Conservation (phyloP, 352 stramenopile genomes). For the Pythium phragmitis region DNA sequence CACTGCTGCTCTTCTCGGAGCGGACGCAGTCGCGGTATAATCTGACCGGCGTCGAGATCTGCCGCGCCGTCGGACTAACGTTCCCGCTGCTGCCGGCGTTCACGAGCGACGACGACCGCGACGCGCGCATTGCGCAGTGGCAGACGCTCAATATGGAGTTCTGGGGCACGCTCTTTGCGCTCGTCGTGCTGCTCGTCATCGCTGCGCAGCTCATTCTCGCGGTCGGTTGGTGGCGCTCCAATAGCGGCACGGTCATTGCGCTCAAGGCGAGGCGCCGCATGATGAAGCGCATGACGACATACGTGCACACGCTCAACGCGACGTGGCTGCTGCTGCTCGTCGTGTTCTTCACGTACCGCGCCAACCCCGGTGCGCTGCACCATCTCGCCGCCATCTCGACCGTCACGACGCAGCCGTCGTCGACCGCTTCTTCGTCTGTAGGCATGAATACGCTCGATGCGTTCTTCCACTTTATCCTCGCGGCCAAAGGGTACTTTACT, state of each 20-base stretch:
- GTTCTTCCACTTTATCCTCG: conserved; percentile 59
- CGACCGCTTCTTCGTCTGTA: background rate
- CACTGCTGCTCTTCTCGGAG: conserved; percentile 43
- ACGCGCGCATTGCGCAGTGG: conserved; percentile 45
- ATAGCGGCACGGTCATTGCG: conserved; percentile 70
- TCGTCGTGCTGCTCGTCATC: conserved; percentile 62
- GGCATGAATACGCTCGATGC: conserved; percentile 41
- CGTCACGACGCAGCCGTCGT: background rate
- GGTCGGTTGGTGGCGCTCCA: conserved; percentile 74
- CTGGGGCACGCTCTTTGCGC: conserved; percentile 53
- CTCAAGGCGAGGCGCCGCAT: conserved; percentile 63
- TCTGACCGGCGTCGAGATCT: conserved; percentile 50
- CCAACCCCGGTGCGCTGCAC: conserved; percentile 37
- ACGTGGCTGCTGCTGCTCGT: conserved; percentile 65
- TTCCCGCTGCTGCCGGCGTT: conserved; percentile 45
- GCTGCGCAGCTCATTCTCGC: conserved; percentile 58
- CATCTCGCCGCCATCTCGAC: conserved; percentile 27
- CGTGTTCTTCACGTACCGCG: conserved; percentile 61
- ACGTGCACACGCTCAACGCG: conserved; percentile 66
- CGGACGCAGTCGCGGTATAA: conserved; percentile 36
- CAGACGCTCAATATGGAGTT: conserved; percentile 57
- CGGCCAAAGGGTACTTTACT: conserved; percentile 62
- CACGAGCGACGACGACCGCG: conserved; percentile 27
- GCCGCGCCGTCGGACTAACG: conserved; percentile 42
- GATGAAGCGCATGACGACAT: conserved; percentile 75